A percentile compares a stretch with the other conserved stretches of the same genome.
These are phyloP conservation scores for Huntiella moniliformis DNA, from an alignment of 2,329 filamentous ascomycete genomes.

Conservation along the genomic window DNA sequence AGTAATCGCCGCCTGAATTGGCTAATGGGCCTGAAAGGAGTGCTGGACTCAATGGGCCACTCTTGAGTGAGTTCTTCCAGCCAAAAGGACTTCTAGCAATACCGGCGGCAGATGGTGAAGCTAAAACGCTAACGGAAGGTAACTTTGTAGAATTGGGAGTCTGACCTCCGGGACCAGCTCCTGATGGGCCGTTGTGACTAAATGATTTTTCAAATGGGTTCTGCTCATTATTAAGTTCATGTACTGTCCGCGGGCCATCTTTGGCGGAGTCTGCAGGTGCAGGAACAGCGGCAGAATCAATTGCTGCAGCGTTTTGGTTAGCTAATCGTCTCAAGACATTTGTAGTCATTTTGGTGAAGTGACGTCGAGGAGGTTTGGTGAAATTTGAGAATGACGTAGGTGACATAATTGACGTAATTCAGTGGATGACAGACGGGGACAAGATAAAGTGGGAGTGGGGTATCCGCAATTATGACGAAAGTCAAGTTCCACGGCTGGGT, in stretches of 20 bases:
- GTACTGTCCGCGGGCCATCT: constrained; percentile 6
- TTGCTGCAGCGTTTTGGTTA: neutral
- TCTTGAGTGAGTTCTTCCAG: constrained; percentile 53
- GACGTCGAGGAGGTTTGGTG: no score
- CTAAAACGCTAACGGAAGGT: constrained; percentile 75
- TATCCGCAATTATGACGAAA: neutral
- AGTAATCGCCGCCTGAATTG: constrained; percentile 72
- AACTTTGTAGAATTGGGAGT: constrained; percentile 67
- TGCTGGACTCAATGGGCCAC: constrained; percentile 84
- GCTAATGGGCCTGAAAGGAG: constrained; percentile 90
- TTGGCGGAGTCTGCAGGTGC: constrained; percentile 3
- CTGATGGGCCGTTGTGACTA: constrained; percentile 37
- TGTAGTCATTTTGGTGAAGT: neutral
- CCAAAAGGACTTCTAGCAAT: constrained; percentile 10
- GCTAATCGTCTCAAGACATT: neutral
- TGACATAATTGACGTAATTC: no score
- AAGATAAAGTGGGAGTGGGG: neutral
- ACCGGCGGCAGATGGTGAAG: constrained; percentile 55
- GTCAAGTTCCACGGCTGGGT: neutral
- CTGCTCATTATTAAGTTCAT: constrained; percentile 52
- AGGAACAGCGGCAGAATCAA: neutral
- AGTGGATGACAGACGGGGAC: no score
- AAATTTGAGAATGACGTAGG: no score
- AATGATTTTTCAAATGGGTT: constrained; percentile 98
- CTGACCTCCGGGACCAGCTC: constrained; percentile 20